phyloP scores from a whole-genome alignment of 306 rosid species.

The Quillaja saponaria region DNA sequence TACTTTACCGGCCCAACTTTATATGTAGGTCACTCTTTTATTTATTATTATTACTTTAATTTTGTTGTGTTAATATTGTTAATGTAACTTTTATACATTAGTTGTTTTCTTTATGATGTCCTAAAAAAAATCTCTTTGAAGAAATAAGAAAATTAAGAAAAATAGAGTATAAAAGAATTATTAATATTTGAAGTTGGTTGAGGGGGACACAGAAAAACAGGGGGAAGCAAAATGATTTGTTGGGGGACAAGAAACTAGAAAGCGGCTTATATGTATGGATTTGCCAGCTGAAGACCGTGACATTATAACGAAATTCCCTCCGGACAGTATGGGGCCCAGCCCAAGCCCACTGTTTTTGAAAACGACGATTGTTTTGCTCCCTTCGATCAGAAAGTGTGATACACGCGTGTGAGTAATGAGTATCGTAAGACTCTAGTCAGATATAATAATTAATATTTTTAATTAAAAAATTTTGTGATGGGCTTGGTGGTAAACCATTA shows the following conservation, averaged over 20 bases:
- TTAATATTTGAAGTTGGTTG: not conserved
- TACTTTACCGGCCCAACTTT: no score
- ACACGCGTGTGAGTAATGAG: conserved; percentile 44
- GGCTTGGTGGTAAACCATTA: conserved; percentile 28
- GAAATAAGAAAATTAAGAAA: no score
- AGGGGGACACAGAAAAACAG: conserved; percentile 53
- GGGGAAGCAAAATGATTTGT: conserved; percentile 43
- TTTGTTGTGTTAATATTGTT: no score
- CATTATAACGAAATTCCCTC: conserved; percentile 32
- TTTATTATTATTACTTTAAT: no score
- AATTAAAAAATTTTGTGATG: not conserved
- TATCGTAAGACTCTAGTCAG: no score
- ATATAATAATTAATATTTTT: not conserved
- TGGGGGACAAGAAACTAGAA: conserved; percentile 69
- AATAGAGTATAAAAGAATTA: no score
- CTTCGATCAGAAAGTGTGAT: not conserved
- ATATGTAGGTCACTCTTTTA: no score
- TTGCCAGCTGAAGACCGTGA: conserved; percentile 45
- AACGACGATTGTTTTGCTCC: conserved; percentile 2
- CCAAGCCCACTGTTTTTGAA: not conserved
- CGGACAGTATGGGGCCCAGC: no score
- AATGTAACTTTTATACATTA: no score
- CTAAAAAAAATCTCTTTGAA: no score
- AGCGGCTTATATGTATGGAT: conserved; percentile 49
- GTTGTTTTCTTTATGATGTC: no score